A percentile compares a stretch with the other conserved stretches of the same genome.
Evolutionary conservation across 129 eudicot genomes (phyloP).

Genomic region (Flaveria robusta): DNA sequence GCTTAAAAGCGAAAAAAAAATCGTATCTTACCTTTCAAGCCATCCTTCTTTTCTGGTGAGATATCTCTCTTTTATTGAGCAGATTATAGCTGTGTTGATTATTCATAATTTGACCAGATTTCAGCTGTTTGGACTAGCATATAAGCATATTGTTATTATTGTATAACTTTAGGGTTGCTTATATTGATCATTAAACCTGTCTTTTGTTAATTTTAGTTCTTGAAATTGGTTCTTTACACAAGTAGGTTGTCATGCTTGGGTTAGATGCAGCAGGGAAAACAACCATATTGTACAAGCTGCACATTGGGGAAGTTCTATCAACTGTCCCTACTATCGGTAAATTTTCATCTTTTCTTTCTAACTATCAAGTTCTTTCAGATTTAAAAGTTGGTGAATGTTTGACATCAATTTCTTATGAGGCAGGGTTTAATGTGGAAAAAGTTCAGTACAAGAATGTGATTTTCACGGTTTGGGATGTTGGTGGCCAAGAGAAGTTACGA

Average conservation of each 20-base stretch:
- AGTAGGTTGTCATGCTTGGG: constrained; percentile 97
- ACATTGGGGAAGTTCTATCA: constrained; percentile 94
- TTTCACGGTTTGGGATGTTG: constrained; percentile 99
- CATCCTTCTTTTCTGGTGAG: no score
- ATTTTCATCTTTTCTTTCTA: not conserved
- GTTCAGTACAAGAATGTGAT: constrained; percentile 96
- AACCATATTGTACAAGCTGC: constrained; percentile 91
- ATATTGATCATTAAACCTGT: constrained; percentile 1
- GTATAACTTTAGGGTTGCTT: not conserved
- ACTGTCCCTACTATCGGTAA: constrained; percentile 97
- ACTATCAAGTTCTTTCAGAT: not conserved
- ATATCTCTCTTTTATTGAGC: no score
- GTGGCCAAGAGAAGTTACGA: constrained; percentile 94
- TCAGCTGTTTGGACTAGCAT: not conserved
- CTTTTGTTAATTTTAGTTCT: constrained; percentile 13
- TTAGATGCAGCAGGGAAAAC: constrained; percentile 98
- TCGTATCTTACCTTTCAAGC: no score
- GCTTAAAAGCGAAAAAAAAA: no score
- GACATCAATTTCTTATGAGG: constrained; percentile 26
- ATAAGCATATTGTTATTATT: not conserved
- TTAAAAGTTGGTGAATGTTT: constrained; percentile 12
- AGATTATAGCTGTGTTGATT: constrained; percentile 10
- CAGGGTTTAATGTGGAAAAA: constrained; percentile 98
- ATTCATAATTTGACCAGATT: constrained; percentile 1
- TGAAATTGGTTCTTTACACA: constrained; percentile 23